phyloP scores from a whole-genome alignment of 129 eudicot species.

The Chrysanthemum lavandulifolium region DNA sequence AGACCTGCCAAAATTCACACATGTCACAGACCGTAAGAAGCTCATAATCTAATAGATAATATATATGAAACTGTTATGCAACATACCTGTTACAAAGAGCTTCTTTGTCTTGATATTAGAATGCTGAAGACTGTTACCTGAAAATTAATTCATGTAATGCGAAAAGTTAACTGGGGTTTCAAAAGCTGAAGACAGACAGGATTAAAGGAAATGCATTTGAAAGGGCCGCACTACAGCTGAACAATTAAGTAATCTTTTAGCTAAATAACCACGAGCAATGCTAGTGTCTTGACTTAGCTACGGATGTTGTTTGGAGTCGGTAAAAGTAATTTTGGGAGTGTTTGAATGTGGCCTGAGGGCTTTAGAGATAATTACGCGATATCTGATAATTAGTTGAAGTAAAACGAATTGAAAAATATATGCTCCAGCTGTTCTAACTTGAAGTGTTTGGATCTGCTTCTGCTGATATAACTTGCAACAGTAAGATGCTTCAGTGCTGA shows the following conservation, averaged over 20 bases:
- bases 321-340: not conserved
- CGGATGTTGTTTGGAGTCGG: not conserved
- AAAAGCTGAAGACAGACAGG: not conserved
- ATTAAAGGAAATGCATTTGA: not conserved
- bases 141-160: not conserved
- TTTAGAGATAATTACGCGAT: too few species aligned
- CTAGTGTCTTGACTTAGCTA: not conserved
- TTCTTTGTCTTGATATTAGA: constrained; percentile 70
- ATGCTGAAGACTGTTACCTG: constrained; percentile 40
- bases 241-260: not conserved
- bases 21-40: not conserved
- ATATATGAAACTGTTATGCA: constrained; percentile 10
- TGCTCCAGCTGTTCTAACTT: too few species aligned
- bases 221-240: not conserved
- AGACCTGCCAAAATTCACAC: constrained; percentile 49
- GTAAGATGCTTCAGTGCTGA: too few species aligned
- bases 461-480: too few species aligned
- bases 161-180: not conserved
- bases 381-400: too few species aligned
- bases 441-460: too few species aligned
- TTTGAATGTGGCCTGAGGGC: too few species aligned
- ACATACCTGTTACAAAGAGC: constrained; percentile 86
- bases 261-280: not conserved
- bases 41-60: constrained; percentile 10
- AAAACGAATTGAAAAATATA: too few species aligned